Conservation (phyloP, 495 filamentous ascomycete species). For the Xylaria nigripes region DNA sequence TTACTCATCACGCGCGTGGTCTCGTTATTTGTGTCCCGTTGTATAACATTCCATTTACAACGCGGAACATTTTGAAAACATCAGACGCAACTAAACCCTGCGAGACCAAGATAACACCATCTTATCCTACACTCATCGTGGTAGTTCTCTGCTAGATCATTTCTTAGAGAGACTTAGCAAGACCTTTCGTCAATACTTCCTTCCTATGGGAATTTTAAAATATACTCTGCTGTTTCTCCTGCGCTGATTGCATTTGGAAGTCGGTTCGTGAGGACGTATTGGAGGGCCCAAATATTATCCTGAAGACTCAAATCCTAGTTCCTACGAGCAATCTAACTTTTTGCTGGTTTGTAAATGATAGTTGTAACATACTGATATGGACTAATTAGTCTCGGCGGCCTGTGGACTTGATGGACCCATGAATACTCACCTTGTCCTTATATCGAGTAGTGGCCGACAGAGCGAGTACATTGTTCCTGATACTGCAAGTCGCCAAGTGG, state of each 20-base stretch:
- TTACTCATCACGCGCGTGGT: too few relatives aligned
- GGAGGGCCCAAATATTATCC: neutral
- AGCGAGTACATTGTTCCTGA: slow-evolving; percentile 92
- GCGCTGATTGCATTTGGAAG: neutral
- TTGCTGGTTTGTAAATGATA: slow-evolving; percentile 91
- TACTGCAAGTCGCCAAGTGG: slow-evolving; percentile 96
- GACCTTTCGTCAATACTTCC: neutral
- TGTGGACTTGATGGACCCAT: slow-evolving; percentile 4
- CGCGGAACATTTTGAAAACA: too few relatives aligned
- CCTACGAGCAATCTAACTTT: slow-evolving; percentile 11
- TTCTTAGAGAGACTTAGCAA: neutral
- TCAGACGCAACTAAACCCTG: too few relatives aligned
- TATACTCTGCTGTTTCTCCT: neutral
- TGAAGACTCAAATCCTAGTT: neutral
- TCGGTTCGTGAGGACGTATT: neutral
- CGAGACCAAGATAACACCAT: neutral
- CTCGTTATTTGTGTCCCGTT: too few relatives aligned
- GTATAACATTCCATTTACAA: too few relatives aligned
- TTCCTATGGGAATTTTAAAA: neutral
- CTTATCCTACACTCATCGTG: neutral
- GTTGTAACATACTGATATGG: slow-evolving; percentile 80
- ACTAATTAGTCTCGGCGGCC: slow-evolving; percentile 8
- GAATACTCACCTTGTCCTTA: slow-evolving; percentile 71
- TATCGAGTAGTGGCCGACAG: slow-evolving; percentile 95
- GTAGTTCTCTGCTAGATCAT: neutral